These are phyloP conservation scores for Pythium rishiriense DNA, from an alignment of 352 stramenopile genomes.

Conservation along the genomic window DNA sequence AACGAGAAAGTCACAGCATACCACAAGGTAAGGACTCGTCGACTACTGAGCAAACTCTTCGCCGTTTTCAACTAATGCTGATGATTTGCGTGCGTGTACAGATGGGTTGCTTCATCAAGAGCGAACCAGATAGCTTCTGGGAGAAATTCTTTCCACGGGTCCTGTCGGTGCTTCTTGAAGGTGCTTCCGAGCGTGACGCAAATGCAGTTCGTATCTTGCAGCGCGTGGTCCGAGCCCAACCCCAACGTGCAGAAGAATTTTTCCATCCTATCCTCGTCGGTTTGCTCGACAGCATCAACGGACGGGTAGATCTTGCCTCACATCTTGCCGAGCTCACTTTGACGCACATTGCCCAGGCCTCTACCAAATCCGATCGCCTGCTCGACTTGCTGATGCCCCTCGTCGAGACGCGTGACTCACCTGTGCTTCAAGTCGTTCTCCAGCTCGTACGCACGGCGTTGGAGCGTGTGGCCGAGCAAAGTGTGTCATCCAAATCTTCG, in stretches of 20 bases:
- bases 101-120: constrained; percentile 29
- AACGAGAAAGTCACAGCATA: constrained; percentile 40
- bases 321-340: constrained; percentile 62
- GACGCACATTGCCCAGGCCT: constrained; percentile 33
- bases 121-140: constrained; percentile 27
- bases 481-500: background rate
- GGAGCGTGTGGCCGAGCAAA: constrained; percentile 30
- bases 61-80: background rate
- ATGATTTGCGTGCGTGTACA: background rate
- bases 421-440: constrained; percentile 50
- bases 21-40: constrained; percentile 42
- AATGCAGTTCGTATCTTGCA: constrained; percentile 59
- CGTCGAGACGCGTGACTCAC: constrained; percentile 38
- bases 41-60: background rate
- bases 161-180: constrained; percentile 31
- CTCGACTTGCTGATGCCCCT: constrained; percentile 46
- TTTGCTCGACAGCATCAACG: constrained; percentile 47
- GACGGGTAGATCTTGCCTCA: constrained; percentile 37
- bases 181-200: constrained; percentile 43
- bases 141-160: constrained; percentile 24
- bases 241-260: constrained; percentile 46
- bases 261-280: constrained; percentile 60
- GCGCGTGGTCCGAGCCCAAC: constrained; percentile 42
- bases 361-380: constrained; percentile 34
- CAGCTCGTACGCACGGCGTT: constrained; percentile 50